Evolutionary conservation across 2,329 filamentous ascomycete genomes (phyloP), one percentile per base, ranked within the genome.

Genomic region (Fusarium multiceps): DNA sequence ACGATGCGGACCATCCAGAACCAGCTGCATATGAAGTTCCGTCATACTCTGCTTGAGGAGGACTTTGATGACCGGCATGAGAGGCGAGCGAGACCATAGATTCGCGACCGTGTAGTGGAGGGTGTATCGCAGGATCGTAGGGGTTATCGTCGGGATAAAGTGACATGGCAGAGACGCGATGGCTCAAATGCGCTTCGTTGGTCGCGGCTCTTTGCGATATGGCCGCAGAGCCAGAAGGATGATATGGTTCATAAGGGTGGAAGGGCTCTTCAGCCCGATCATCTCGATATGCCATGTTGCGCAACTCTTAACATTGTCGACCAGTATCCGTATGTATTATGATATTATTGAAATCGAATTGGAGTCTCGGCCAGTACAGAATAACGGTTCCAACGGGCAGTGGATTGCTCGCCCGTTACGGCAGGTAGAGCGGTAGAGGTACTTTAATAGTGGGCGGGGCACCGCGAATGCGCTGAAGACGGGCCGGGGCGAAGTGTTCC

Each of bases 41-140:
- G 7, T 51, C 68, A 42, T 72, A 56, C 37, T 69, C 63, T 7
- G 48, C 54, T 28, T 73, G 63, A 4, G 70, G 55, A 6, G 65
- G 66, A 18, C 66, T 72, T n/a, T 57, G 55, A 6, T 57, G 37
- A 21, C 73, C 73, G 18, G 74, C 66, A 41, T 72, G 67, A 6
- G 82, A 80, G 53, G 79, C 77, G n/a, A 83, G 71, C 6, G 82
- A 83, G 20, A 80, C 78, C 55, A 82, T 75, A 16, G 82, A 81
- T 54, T 80, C 79, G 21, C 78, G 79, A 16, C 76, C 77, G 10
- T 78, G 77, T 30, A 81, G 63, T 7, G 76, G 63, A 42, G 70
- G 67, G 9, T 69, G 47, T 37, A 30, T 34, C 30, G 69, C 55
- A 42, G 68, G 65, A 23, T 80, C 74, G 65, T 79, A 75, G 9